Conservation (phyloP, 2,329 filamentous ascomycete species). For the Fusarium sp. region DNA sequence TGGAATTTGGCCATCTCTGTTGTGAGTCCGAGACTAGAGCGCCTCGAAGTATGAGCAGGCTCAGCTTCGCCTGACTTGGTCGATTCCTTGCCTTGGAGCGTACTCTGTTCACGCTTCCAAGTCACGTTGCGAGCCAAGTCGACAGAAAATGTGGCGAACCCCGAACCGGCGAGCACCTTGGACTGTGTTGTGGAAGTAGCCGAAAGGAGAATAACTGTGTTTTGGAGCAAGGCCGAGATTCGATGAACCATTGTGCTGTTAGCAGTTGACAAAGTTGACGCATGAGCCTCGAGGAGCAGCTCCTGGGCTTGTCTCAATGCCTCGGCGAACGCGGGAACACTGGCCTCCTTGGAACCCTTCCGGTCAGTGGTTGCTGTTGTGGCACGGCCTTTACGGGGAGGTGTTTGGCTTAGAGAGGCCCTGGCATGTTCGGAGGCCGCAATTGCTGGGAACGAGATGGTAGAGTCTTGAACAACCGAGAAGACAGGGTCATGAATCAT, state of each 20-base stretch:
- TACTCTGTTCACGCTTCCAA: constrained; percentile 70
- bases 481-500: constrained; percentile 85
- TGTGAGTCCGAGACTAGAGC: constrained; percentile 57
- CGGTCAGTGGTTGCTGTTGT: constrained; percentile 30
- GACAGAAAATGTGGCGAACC: constrained; percentile 69
- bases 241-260: constrained; percentile 69
- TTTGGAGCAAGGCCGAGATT: constrained; percentile 70
- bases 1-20: constrained; percentile 73
- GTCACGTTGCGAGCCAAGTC: constrained; percentile 77
- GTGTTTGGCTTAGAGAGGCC: constrained; percentile 49
- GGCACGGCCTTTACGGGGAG: constrained; percentile 46
- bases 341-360: constrained; percentile 46
- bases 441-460: constrained; percentile 83
- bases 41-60: constrained; percentile 42
- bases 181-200: constrained; percentile 63
- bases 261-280: constrained; percentile 61
- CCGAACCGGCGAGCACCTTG: constrained; percentile 59
- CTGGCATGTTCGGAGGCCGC: constrained; percentile 54
- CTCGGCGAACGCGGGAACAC: constrained; percentile 60
- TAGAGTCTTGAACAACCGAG: constrained; percentile 91
- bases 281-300: constrained; percentile 70
- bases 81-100: constrained; percentile 53
- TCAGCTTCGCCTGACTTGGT: constrained; percentile 6
- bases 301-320: constrained; percentile 72
- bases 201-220: constrained; percentile 71